Percentiles rank a stretch among this genome's conserved stretches.
phyloP scores from a whole-genome alignment of 495 filamentous ascomycete genomes.

The Podospora tetraspora region DNA sequence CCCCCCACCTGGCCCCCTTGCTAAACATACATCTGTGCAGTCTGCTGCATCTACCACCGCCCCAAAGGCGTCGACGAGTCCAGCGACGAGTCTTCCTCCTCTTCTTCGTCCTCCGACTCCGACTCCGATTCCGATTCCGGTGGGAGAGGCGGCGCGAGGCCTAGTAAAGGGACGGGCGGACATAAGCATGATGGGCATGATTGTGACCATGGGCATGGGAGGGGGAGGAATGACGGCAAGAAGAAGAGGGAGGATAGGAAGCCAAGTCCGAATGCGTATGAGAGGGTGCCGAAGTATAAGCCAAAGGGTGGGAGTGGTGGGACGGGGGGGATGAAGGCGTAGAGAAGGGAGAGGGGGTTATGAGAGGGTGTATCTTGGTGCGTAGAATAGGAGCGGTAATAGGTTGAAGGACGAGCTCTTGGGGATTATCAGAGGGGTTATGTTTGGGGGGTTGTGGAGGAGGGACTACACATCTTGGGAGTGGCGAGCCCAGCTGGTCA shows the following conservation, averaged over 20 bases:
- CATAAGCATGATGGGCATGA: slow-evolving; percentile 38
- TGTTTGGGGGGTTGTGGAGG: too few relatives aligned
- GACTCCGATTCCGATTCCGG: slow-evolving; percentile 40
- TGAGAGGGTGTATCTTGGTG: background rate
- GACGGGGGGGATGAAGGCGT: background rate
- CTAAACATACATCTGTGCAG: too few relatives aligned
- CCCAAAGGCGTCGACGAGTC: slow-evolving; percentile 79
- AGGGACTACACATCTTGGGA: background rate
- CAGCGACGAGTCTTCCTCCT: slow-evolving; percentile 67
- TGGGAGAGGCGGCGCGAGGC: slow-evolving; percentile 17
- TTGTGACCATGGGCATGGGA: slow-evolving; percentile 30
- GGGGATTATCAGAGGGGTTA: too few relatives aligned
- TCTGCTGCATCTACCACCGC: slow-evolving; percentile 98
- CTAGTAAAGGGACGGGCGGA: slow-evolving; percentile 13
- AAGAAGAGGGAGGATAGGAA: slow-evolving; percentile 47
- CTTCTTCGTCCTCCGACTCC: slow-evolving; percentile 43
- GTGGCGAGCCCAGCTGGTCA: background rate
- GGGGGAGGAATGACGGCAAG: slow-evolving; percentile 30
- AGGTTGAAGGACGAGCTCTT: background rate
- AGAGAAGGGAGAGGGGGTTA: background rate
- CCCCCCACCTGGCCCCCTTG: background rate
- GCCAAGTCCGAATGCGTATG: slow-evolving; percentile 89
- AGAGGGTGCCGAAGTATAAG: slow-evolving; percentile 72
- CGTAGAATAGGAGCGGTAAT: background rate
- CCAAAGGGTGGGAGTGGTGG: slow-evolving; percentile 15